A percentile compares a stretch with the other conserved stretches of the same genome.
Evolutionary conservation across 1,139 yeast genomes (phyloP).

Genomic region (Nadsonia commutata): DNA sequence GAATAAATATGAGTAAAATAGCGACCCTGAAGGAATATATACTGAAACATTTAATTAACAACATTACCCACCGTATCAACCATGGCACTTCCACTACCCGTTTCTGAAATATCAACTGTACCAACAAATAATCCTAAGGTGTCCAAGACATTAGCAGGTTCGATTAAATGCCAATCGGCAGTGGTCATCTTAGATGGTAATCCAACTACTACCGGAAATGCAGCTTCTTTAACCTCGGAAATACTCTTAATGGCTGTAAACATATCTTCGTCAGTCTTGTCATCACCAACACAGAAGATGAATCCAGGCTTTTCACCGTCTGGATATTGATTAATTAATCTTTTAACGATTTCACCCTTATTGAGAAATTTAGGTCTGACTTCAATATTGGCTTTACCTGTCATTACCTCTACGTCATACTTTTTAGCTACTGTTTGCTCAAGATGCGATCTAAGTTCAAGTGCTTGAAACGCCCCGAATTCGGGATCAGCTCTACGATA

Average conservation of each 20-base stretch:
- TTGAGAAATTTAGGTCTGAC: slow-evolving; percentile 89
- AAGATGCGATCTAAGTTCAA: slow-evolving; percentile 52
- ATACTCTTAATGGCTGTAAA: slow-evolving; percentile 41
- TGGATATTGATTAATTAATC: slow-evolving; percentile 36
- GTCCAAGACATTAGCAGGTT: slow-evolving; percentile 75
- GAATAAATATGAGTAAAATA: too few relatives aligned
- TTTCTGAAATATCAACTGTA: neutral
- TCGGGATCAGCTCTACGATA: slow-evolving; percentile 91
- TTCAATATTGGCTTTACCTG: slow-evolving; percentile 92
- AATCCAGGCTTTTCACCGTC: slow-evolving; percentile 58
- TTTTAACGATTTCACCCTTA: slow-evolving; percentile 89
- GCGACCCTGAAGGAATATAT: too few relatives aligned
- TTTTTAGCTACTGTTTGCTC: slow-evolving; percentile 43
- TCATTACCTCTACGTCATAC: slow-evolving; percentile 91
- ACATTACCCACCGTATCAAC: neutral
- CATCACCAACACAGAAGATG: slow-evolving; percentile 85
- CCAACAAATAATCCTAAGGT: slow-evolving; percentile 58
- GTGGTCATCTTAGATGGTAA: slow-evolving; percentile 82
- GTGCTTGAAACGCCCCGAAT: slow-evolving; percentile 75
- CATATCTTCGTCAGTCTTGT: slow-evolving; percentile 96
- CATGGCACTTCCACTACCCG: neutral
- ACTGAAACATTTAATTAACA: too few relatives aligned
- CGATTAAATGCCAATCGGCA: slow-evolving; percentile 78
- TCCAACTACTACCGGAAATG: slow-evolving; percentile 87
- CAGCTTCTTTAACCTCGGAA: slow-evolving; percentile 17